Percentiles rank a stretch among this genome's conserved stretches.
These are phyloP conservation scores for Alternaria rosae DNA, from an alignment of 2,329 filamentous ascomycete genomes.

Conservation along the genomic window DNA sequence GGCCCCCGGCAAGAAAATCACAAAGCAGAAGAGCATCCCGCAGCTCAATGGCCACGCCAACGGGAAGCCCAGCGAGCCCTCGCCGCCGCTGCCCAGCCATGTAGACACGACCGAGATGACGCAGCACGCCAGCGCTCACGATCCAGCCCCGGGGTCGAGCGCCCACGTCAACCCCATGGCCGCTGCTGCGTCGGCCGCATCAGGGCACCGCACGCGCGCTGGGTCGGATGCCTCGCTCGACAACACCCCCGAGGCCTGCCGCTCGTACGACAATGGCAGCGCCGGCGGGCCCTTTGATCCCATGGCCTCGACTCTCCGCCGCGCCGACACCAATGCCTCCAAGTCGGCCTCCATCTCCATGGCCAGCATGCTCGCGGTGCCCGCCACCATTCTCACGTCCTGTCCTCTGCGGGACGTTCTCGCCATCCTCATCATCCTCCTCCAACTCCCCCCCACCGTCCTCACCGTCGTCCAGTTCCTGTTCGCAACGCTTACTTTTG, in stretches of 20 bases:
- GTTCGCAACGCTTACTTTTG: conserved; percentile 91
- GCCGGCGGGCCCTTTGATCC: conserved; percentile 46
- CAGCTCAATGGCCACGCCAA: conserved; percentile 54
- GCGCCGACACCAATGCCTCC: conserved; percentile 66
- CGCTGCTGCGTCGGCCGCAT: conserved; percentile 14
- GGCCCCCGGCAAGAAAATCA: conserved; percentile 74
- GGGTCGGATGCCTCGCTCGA: conserved; percentile 55
- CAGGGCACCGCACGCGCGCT: conserved; percentile 48
- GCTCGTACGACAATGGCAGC: conserved; percentile 36
- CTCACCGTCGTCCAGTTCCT: conserved; percentile 89
- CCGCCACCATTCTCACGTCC: conserved; percentile 85
- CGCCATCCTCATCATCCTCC: conserved; percentile 93
- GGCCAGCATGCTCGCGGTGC: conserved; percentile 72
- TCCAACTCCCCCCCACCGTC: conserved; percentile 88
- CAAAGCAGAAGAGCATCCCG: conserved; percentile 57
- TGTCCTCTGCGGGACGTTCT: conserved; percentile 94
- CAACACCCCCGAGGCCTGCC: conserved; percentile 46
- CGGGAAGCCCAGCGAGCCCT: conserved; percentile 48
- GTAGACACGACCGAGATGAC: conserved; percentile 47
- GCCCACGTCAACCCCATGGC: conserved; percentile 19
- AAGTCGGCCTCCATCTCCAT: conserved; percentile 73
- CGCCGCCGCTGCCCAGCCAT: conserved; percentile 50
- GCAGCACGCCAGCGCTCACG: conserved; percentile 38
- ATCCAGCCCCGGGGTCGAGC: conserved; percentile 2
- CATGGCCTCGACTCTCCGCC: conserved; percentile 63